These are phyloP conservation scores for Termitomyces sp. DNA, from an alignment of 768 basidiomycete species.

Conservation along the genomic window DNA sequence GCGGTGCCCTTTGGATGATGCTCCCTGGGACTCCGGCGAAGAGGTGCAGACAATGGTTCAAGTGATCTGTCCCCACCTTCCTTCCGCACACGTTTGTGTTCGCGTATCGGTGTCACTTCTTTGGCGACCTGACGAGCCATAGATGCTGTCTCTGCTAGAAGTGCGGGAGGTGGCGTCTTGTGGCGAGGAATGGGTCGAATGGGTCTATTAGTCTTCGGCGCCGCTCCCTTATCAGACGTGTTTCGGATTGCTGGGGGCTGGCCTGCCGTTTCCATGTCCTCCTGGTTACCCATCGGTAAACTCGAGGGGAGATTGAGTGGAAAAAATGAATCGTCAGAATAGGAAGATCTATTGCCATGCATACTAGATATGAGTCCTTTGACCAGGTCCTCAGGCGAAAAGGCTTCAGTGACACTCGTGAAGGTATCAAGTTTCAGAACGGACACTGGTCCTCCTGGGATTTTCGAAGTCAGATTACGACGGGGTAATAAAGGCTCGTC, in stretches of 20 bases:
- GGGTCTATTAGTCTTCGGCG: background rate
- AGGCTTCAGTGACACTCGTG: background rate
- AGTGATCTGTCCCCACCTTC: background rate
- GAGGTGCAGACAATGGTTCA: background rate
- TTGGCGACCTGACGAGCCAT: background rate
- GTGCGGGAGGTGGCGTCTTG: background rate
- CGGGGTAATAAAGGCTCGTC: background rate
- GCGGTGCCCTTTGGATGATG: background rate
- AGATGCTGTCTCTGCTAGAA: background rate
- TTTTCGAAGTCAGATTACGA: background rate
- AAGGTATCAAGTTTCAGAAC: background rate
- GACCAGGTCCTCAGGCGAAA: background rate
- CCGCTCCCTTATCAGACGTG: background rate
- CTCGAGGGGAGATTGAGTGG: too few relatives aligned
- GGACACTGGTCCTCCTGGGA: background rate
- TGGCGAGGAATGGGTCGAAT: background rate
- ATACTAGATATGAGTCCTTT: constrained; percentile 2
- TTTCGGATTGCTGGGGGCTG: background rate
- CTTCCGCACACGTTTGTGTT: background rate
- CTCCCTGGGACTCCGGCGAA: background rate
- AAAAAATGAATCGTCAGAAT: background rate
- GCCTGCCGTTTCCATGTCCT: background rate
- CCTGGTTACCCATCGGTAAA: background rate
- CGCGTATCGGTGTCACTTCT: background rate
- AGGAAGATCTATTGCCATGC: background rate